phyloP scores from a whole-genome alignment of 2,329 filamentous ascomycete genomes.

The Fusarium udum region DNA sequence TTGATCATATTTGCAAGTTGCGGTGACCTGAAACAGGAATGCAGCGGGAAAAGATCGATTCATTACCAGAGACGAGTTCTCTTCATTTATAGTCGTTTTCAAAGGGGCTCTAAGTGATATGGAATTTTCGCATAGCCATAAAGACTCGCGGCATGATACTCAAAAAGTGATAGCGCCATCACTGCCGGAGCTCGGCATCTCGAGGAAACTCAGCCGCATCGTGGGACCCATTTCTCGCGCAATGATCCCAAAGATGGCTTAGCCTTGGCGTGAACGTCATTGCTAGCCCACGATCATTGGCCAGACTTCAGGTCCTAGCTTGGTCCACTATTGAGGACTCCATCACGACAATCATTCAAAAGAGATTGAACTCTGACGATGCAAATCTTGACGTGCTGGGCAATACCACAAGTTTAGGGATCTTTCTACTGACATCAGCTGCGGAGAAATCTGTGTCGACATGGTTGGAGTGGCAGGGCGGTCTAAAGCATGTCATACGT shows the following conservation, averaged over 20 bases:
- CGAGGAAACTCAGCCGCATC: background rate
- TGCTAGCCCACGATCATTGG: rapidly evolving
- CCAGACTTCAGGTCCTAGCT: rapidly evolving
- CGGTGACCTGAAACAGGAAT: rapidly evolving
- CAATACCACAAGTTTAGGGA: rapidly evolving
- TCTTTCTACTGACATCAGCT: rapidly evolving
- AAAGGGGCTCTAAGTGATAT: background rate
- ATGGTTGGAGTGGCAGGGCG: background rate
- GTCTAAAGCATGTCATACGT: background rate
- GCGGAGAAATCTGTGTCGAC: rapidly evolving
- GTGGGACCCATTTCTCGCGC: background rate
- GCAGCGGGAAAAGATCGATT: too few species aligned
- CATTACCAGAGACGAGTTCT: rapidly evolving
- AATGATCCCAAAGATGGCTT: background rate
- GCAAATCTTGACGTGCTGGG: background rate
- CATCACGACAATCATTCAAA: background rate
- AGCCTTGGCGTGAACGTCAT: background rate
- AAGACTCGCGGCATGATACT: background rate
- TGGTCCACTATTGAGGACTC: background rate
- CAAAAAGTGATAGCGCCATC: background rate
- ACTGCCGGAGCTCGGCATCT: background rate
- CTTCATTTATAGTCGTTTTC: background rate
- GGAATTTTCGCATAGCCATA: background rate
- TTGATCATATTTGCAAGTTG: background rate
- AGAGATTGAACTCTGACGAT: background rate